These are phyloP conservation scores for Botrytis aclada DNA, from an alignment of 2,329 filamentous ascomycete species.

Conservation along the genomic window DNA sequence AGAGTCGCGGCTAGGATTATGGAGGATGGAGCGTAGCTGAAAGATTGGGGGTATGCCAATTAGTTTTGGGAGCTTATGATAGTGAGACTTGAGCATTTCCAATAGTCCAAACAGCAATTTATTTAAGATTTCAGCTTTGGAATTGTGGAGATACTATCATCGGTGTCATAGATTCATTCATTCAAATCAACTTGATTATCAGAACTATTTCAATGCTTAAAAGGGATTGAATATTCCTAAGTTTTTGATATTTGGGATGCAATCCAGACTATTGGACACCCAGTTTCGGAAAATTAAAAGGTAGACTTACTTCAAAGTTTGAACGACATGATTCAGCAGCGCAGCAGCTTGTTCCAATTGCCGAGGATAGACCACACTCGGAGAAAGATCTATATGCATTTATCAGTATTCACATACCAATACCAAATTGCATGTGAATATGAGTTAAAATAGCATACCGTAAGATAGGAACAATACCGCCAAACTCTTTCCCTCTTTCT, in stretches of 20 bases:
- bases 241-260: background rate
- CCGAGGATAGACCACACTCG: conserved; percentile 44
- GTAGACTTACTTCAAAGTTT: conserved; percentile 30
- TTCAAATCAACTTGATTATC: background rate
- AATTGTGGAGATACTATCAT: background rate
- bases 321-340: conserved; percentile 44
- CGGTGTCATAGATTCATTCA: background rate
- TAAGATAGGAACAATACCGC: conserved; percentile 56
- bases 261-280: background rate
- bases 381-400: conserved; percentile 43
- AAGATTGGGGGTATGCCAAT: conserved; percentile 57
- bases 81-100: conserved; percentile 39
- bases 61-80: conserved; percentile 46
- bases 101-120: background rate
- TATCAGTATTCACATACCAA: background rate
- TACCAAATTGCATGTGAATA: background rate
- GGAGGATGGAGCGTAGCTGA: conserved; percentile 47
- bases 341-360: conserved; percentile 48
- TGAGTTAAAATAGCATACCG: conserved; percentile 34
- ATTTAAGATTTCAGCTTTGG: background rate
- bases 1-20: conserved; percentile 50
- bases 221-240: background rate
- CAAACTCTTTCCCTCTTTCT: conserved; percentile 44
- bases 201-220: background rate
- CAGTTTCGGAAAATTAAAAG: conserved; percentile 43